A percentile compares a stretch with the other conserved stretches of the same genome.
phyloP scores from a whole-genome alignment of 805 yeast genomes.

The Cyberlindnera samutprakarnensis region DNA sequence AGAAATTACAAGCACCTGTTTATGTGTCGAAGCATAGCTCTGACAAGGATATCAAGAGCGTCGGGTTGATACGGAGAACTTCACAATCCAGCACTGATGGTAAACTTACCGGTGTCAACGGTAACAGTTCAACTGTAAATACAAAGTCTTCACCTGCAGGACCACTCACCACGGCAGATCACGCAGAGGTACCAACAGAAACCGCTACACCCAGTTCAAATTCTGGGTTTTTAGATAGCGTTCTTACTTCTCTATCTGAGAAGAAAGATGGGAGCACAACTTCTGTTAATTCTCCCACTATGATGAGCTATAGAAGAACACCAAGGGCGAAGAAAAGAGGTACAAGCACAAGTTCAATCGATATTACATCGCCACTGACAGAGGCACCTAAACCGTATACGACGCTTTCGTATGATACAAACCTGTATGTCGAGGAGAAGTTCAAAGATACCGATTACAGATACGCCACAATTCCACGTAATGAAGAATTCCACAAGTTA shows the following conservation, averaged over 20 bases:
- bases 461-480: constrained; percentile 56
- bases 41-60: background rate
- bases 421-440: constrained; percentile 49
- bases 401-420: constrained; percentile 22
- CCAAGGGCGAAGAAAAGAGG: constrained; percentile 11
- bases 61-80: background rate
- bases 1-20: too few relatives aligned
- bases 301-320: constrained; percentile 20
- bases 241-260: constrained; percentile 13
- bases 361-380: constrained; percentile 15
- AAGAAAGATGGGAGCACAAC: constrained; percentile 2
- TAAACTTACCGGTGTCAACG: too few relatives aligned
- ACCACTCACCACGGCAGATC: constrained; percentile 44
- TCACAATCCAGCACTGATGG: background rate
- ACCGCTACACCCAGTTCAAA: constrained; percentile 7
- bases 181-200: constrained; percentile 23
- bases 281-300: constrained; percentile 15
- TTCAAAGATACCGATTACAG: constrained; percentile 51
- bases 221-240: constrained; percentile 13
- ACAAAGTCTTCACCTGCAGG: constrained; percentile 40
- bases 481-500: constrained; percentile 68
- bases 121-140: background rate
- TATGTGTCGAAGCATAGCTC: too few relatives aligned
- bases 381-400: constrained; percentile 12
- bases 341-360: constrained; percentile 14